A percentile compares a stretch with the other conserved stretches of the same genome.
These are phyloP conservation scores for Catunica adiposa DNA, from an alignment of 2,329 filamentous ascomycete genomes.

Conservation along the genomic window DNA sequence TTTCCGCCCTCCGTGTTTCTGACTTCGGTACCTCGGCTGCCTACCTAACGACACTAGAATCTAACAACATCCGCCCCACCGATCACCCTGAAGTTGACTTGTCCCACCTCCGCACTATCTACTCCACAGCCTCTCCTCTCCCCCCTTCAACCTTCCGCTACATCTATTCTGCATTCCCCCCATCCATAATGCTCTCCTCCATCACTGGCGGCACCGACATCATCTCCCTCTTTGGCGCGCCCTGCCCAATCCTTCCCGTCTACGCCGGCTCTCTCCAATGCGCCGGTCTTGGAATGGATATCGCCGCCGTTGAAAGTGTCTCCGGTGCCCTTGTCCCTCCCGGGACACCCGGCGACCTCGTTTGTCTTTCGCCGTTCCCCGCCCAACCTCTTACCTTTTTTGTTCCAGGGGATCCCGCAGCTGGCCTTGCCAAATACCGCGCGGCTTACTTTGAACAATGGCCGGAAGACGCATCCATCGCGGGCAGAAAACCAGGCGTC, in stretches of 20 bases:
- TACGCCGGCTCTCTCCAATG: constrained; percentile 61
- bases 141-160: constrained; percentile 87
- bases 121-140: constrained; percentile 83
- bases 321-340: constrained; percentile 38
- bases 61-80: constrained; percentile 40
- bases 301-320: constrained; percentile 41
- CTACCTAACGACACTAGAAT: constrained; percentile 80
- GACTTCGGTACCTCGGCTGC: constrained; percentile 93
- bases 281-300: constrained; percentile 64
- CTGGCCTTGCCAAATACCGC: constrained; percentile 58
- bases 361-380: constrained; percentile 74
- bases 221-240: constrained; percentile 81
- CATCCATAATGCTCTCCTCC: constrained; percentile 61
- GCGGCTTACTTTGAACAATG: constrained; percentile 54
- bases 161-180: constrained; percentile 69
- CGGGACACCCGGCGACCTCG: constrained; percentile 67
- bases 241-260: constrained; percentile 60
- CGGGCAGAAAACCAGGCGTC: constrained; percentile 22
- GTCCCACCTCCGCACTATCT: constrained; percentile 60
- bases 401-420: constrained; percentile 28
- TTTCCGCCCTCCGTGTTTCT: constrained; percentile 66
- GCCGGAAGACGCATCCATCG: background rate
- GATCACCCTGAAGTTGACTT: constrained; percentile 27
- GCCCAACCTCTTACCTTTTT: constrained; percentile 87
- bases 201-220: constrained; percentile 97